Evolutionary conservation across 2,329 filamentous ascomycete genomes (phyloP).

Genomic region (Ilyonectria destructans): DNA sequence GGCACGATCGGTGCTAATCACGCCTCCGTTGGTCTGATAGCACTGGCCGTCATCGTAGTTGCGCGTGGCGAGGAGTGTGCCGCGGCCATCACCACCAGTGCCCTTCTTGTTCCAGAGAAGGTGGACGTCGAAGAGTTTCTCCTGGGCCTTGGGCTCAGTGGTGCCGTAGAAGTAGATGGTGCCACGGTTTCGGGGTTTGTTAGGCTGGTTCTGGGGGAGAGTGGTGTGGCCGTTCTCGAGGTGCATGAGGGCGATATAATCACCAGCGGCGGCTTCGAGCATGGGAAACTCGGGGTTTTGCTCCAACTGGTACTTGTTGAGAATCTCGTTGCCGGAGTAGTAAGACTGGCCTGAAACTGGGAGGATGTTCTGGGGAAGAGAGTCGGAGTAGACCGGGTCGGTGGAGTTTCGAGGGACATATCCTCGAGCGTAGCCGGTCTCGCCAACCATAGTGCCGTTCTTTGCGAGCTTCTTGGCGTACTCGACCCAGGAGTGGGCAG

Average conservation of each 20-base stretch:
- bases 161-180: constrained; percentile 85
- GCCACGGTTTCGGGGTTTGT: constrained; percentile 77
- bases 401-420: constrained; percentile 71
- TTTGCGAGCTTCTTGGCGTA: constrained; percentile 78
- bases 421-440: constrained; percentile 82
- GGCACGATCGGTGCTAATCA: constrained; percentile 74
- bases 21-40: constrained; percentile 80
- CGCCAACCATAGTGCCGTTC: constrained; percentile 81
- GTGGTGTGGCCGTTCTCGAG: constrained; percentile 86
- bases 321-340: constrained; percentile 74
- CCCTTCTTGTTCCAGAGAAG: constrained; percentile 85
- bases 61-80: constrained; percentile 82
- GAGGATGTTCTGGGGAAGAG: constrained; percentile 74
- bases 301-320: constrained; percentile 56
- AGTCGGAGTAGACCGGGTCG: constrained; percentile 70
- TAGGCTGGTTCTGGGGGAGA: constrained; percentile 67
- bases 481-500: constrained; percentile 89
- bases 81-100: constrained; percentile 84
- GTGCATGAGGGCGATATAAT: constrained; percentile 78
- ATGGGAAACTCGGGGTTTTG: constrained; percentile 70
- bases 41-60: constrained; percentile 94
- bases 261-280: constrained; percentile 73
- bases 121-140: constrained; percentile 76
- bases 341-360: constrained; percentile 74
- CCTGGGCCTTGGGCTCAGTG: constrained; percentile 66